A percentile compares a stretch with the other conserved stretches of the same genome.
Conservation (phyloP, 495 filamentous ascomycete genomes). For the Penicillium lagena region DNA sequence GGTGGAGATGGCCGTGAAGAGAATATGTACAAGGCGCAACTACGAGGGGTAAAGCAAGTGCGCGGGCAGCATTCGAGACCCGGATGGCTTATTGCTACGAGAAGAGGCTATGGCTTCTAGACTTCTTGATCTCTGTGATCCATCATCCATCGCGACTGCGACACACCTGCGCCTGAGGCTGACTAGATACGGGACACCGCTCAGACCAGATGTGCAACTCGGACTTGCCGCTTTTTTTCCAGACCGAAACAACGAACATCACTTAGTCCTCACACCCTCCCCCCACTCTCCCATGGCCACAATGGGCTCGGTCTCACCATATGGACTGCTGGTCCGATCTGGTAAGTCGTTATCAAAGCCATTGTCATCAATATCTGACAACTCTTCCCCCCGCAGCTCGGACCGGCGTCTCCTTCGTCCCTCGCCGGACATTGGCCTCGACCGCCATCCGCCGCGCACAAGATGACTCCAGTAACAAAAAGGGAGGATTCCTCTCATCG, state of each 20-base stretch:
- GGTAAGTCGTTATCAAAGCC: constrained; percentile 15
- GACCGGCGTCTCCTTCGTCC: constrained; percentile 28
- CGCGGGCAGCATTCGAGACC: not conserved
- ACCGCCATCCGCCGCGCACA: constrained; percentile 25
- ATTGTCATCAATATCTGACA: not conserved
- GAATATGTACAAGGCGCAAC: constrained; percentile 4
- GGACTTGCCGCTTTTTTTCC: constrained; percentile 28
- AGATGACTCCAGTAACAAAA: constrained; percentile 15
- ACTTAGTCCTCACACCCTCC: not conserved
- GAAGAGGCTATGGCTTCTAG: no score
- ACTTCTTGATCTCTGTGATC: no score
- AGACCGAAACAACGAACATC: constrained; percentile 4
- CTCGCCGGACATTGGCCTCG: constrained; percentile 36
- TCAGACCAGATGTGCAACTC: constrained; percentile 16
- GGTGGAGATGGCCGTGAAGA: constrained; percentile 25
- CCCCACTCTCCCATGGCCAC: constrained; percentile 26
- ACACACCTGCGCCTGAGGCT: no score
- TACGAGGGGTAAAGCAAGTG: not conserved
- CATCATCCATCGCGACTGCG: no score
- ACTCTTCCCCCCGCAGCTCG: constrained; percentile 21
- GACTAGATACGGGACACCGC: no score
- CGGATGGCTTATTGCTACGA: no score
- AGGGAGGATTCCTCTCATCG: constrained; percentile 13
- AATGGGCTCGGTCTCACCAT: constrained; percentile 30
- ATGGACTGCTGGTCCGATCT: constrained; percentile 36